Percentiles rank a stretch among this genome's conserved stretches.
phyloP scores from a whole-genome alignment of 305 asterid species.

The Coffea humblotiana region DNA sequence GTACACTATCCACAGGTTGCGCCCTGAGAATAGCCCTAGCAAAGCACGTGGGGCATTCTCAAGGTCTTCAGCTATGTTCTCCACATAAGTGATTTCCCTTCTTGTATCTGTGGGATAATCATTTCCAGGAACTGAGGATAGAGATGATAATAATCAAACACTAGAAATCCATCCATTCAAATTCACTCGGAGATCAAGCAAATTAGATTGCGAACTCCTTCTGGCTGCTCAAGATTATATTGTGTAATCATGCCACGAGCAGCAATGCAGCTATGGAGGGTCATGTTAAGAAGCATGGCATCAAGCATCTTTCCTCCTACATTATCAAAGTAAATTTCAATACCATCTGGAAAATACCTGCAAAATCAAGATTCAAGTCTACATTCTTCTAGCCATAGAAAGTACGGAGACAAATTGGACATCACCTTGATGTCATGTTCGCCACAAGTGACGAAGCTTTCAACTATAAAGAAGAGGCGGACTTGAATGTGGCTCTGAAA shows the following conservation, averaged over 20 bases:
- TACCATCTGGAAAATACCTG: slow-evolving; percentile 64
- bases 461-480: too few species aligned
- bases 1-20: slow-evolving; percentile 37
- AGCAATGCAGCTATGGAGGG: slow-evolving; percentile 45
- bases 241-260: slow-evolving; percentile 71
- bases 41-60: slow-evolving; percentile 58
- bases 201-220: slow-evolving; percentile 44
- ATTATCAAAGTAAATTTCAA: slow-evolving; percentile 65
- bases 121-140: slow-evolving; percentile 48
- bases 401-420: too few species aligned
- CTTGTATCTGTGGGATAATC: slow-evolving; percentile 46
- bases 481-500: too few species aligned
- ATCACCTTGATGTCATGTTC: background rate
- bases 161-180: slow-evolving; percentile 56
- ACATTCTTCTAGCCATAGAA: background rate
- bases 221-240: slow-evolving; percentile 52
- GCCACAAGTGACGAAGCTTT: too few species aligned
- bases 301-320: slow-evolving; percentile 79
- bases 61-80: slow-evolving; percentile 56
- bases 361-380: background rate
- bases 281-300: slow-evolving; percentile 65
- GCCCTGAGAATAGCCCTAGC: slow-evolving; percentile 57
- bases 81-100: slow-evolving; percentile 49
- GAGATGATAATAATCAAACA: slow-evolving; percentile 37
- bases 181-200: slow-evolving; percentile 38